Evolutionary conservation across 169 alveolate genomes (phyloP).

Genomic region (Nephromyces sp.): DNA sequence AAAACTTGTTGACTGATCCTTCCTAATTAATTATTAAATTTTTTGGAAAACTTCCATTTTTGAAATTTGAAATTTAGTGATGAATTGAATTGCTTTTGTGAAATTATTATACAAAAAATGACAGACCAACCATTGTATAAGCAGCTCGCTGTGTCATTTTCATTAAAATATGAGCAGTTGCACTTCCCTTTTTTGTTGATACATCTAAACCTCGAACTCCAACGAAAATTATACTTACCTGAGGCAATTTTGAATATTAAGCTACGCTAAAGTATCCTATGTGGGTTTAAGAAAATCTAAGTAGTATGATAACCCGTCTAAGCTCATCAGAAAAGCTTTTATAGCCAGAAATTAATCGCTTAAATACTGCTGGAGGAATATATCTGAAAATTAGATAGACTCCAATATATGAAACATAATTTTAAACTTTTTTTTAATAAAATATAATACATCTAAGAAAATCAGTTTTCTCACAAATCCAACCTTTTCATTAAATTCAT

Average conservation of each 20-base stretch:
- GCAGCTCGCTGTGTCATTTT: constrained; percentile 33
- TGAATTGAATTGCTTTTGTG: background rate
- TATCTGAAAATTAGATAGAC: constrained; percentile 22
- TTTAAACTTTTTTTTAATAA: background rate
- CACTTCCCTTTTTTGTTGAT: constrained; percentile 49
- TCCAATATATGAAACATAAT: background rate
- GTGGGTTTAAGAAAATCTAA: background rate
- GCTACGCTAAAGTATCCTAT: background rate
- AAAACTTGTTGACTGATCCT: constrained; percentile 65
- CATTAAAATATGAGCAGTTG: constrained; percentile 55
- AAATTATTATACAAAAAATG: background rate
- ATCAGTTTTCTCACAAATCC: too few relatives aligned
- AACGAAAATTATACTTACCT: constrained; percentile 47
- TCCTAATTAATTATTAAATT: constrained; percentile 23
- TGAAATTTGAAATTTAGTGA: too few relatives aligned
- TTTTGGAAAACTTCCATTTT: too few relatives aligned
- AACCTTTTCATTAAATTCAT: too few relatives aligned
- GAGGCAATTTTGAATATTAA: background rate
- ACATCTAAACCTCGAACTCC: constrained; percentile 55
- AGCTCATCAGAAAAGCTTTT: constrained; percentile 49
- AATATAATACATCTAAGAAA: too few relatives aligned
- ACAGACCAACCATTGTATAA: constrained; percentile 19
- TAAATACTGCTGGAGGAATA: constrained; percentile 57
- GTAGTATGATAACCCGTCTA: constrained; percentile 10
- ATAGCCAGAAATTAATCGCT: constrained; percentile 46